These are phyloP conservation scores for Begonia loranthoides DNA, from an alignment of 306 rosid genomes.

Conservation along the genomic window DNA sequence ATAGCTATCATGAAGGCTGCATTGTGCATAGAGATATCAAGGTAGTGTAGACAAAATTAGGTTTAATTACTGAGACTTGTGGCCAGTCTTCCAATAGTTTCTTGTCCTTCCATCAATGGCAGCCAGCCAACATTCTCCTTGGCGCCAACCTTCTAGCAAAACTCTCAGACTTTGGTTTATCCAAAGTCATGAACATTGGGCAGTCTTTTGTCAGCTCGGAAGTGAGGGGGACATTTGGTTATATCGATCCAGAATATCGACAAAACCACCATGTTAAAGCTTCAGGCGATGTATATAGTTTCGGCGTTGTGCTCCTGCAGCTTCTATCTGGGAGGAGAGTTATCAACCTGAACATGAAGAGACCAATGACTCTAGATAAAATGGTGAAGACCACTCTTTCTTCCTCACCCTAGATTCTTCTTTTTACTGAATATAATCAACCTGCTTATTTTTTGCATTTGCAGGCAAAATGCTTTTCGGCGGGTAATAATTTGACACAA, in stretches of 20 bases:
- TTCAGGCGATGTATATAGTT: conserved; percentile 54
- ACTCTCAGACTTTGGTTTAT: conserved; percentile 57
- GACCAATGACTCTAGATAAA: conserved; percentile 36
- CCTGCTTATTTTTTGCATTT: conserved; percentile 1
- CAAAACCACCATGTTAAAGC: conserved; percentile 51
- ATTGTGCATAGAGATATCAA: conserved; percentile 61
- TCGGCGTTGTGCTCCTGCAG: conserved; percentile 52
- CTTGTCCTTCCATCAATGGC: conserved; percentile 5
- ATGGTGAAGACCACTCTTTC: conserved; percentile 23
- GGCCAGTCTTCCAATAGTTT: no score
- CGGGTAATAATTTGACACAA: conserved; percentile 26
- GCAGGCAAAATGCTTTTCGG: conserved; percentile 31
- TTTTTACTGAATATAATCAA: neutral
- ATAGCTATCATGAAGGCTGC: conserved; percentile 43
- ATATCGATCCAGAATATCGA: conserved; percentile 54
- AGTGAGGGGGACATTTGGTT: conserved; percentile 67
- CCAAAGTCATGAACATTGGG: conserved; percentile 38
- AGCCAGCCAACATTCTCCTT: conserved; percentile 65
- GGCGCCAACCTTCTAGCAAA: conserved; percentile 38
- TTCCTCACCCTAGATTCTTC: neutral
- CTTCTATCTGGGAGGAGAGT: conserved; percentile 49
- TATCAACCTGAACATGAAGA: conserved; percentile 25
- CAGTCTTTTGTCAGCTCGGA: conserved; percentile 58
- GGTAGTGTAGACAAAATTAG: conserved; percentile 14
- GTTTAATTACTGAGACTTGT: no score